Evolutionary conservation across 305 asterid genomes (phyloP).

Genomic region (Ajuga reptans): DNA sequence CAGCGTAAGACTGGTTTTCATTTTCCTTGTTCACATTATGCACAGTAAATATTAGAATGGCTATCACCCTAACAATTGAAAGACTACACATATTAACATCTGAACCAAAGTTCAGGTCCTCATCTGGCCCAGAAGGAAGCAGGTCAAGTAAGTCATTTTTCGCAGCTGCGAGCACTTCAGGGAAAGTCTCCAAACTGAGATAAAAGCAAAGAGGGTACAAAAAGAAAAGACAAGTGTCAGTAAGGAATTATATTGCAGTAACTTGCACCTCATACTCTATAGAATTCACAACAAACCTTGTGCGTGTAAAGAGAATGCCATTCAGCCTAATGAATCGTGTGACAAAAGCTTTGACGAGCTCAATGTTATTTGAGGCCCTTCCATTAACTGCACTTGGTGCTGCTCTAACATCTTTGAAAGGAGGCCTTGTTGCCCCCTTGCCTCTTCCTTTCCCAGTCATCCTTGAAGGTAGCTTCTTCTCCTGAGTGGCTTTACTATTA

Average conservation of each 20-base stretch:
- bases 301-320: slow-evolving; percentile 81
- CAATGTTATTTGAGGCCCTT: slow-evolving; percentile 31
- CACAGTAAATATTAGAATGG: slow-evolving; percentile 69
- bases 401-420: slow-evolving; percentile 34
- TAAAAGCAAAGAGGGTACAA: not conserved
- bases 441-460: slow-evolving; percentile 31
- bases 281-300: slow-evolving; percentile 47
- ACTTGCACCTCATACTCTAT: not conserved
- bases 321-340: slow-evolving; percentile 65
- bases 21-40: slow-evolving; percentile 64
- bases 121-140: slow-evolving; percentile 65
- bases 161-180: slow-evolving; percentile 55
- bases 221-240: slow-evolving; percentile 9
- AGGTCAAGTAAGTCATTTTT: slow-evolving; percentile 55
- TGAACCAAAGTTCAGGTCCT: slow-evolving; percentile 55
- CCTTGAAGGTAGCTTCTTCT: slow-evolving; percentile 31
- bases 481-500: slow-evolving; percentile 18
- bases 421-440: slow-evolving; percentile 45
- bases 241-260: not conserved
- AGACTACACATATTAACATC: slow-evolving; percentile 63
- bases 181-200: slow-evolving; percentile 79
- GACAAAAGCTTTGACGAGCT: slow-evolving; percentile 43
- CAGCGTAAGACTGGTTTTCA: slow-evolving; percentile 83
- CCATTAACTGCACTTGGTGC: slow-evolving; percentile 39
- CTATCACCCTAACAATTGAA: slow-evolving; percentile 59